A percentile compares a stretch with the other conserved stretches of the same genome.
Conservation (phyloP, 1,284 basidiomycete genomes). For the Malassezia pachydermatis region DNA sequence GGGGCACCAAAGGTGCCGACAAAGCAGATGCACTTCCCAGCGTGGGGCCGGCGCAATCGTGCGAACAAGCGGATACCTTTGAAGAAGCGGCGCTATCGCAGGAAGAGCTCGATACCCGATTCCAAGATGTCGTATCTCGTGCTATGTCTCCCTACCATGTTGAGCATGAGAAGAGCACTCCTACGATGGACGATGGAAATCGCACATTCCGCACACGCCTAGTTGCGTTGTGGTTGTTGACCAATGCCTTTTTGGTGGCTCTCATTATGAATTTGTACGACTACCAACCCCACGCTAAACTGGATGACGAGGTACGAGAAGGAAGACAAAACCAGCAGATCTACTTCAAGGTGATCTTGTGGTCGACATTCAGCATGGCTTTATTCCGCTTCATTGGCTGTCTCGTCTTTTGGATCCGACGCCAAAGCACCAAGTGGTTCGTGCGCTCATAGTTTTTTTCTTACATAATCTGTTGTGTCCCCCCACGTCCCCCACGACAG, state of each 20-base stretch:
- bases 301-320: conserved; percentile 49
- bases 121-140: conserved; percentile 84
- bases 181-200: conserved; percentile 57
- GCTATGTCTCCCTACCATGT: conserved; percentile 71
- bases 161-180: conserved; percentile 64
- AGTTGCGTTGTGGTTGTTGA: conserved; percentile 47
- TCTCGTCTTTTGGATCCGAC: conserved; percentile 38
- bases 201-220: conserved; percentile 48
- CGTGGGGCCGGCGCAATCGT: conserved; percentile 59
- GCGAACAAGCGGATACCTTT: conserved; percentile 43
- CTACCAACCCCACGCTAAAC: conserved; percentile 48
- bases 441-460: conserved; percentile 22
- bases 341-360: conserved; percentile 61
- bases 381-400: conserved; percentile 60
- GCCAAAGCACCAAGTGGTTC: conserved; percentile 39
- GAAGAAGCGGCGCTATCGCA: conserved; percentile 55
- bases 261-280: conserved; percentile 65
- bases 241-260: conserved; percentile 57
- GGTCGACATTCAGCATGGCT: conserved; percentile 73
- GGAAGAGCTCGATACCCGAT: conserved; percentile 81
- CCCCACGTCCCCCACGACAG: conserved; percentile 9
- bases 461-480: conserved; percentile 8
- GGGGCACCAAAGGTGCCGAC: conserved; percentile 94
- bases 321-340: conserved; percentile 56
- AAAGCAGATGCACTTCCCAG: conserved; percentile 88